Conservation (phyloP, 2,329 filamentous ascomycete genomes). For the Tolypocladium capitatum region DNA sequence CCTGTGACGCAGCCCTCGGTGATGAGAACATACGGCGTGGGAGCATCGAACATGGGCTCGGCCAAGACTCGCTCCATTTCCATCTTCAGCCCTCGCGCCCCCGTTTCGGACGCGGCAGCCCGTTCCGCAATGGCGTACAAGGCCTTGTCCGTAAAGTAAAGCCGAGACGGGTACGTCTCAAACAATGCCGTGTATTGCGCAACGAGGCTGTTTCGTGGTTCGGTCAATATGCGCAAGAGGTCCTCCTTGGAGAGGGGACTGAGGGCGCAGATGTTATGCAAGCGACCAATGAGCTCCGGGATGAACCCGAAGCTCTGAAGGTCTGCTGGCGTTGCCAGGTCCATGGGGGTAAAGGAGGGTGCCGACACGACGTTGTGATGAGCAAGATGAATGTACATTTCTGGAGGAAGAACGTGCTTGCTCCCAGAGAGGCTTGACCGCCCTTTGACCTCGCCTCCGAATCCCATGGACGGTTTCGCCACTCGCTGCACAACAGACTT, state of each 20-base stretch:
- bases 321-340: conserved; percentile 62
- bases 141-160: conserved; percentile 72
- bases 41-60: conserved; percentile 72
- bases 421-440: conserved; percentile 32
- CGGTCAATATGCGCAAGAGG: conserved; percentile 78
- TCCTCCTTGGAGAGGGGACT: conserved; percentile 55
- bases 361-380: conserved; percentile 30
- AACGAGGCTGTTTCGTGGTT: conserved; percentile 78
- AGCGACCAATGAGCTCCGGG: conserved; percentile 86
- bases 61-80: conserved; percentile 68
- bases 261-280: conserved; percentile 80
- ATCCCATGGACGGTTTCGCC: conserved; percentile 74
- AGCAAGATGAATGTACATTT: conserved; percentile 42
- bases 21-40: conserved; percentile 61
- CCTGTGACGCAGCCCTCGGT: conserved; percentile 56
- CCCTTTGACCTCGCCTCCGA: conserved; percentile 69
- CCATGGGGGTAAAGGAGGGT: conserved; percentile 43
- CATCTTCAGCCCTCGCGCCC: conserved; percentile 65
- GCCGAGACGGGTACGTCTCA: conserved; percentile 60
- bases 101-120: conserved; percentile 51
- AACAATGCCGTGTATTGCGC: conserved; percentile 85
- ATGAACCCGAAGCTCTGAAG: conserved; percentile 83
- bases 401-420: conserved; percentile 50
- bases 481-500: conserved; percentile 81
- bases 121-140: conserved; percentile 67